A percentile compares a stretch with the other conserved stretches of the same genome.
These are phyloP conservation scores for Heliophila coronopifolia DNA, from an alignment of 441 rosid genomes.

Conservation along the genomic window DNA sequence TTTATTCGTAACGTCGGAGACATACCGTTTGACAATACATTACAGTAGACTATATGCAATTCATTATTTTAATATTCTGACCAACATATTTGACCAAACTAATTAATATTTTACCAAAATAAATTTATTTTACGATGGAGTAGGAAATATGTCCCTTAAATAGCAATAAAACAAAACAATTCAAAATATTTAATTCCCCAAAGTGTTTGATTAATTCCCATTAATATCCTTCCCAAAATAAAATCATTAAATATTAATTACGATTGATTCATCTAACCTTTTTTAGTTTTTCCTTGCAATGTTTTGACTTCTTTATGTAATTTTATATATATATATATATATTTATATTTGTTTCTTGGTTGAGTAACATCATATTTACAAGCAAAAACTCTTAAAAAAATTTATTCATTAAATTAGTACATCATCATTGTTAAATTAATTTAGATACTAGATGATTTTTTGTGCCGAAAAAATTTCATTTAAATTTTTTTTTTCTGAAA, in stretches of 20 bases:
- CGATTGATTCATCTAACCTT: background rate
- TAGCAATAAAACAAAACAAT: background rate
- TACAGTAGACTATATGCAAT: slow-evolving; percentile 1
- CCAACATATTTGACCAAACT: background rate
- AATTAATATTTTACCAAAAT: background rate
- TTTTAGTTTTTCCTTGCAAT: background rate
- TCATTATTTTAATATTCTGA: background rate
- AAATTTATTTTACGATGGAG: background rate
- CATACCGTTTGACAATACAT: too few species aligned
- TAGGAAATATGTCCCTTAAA: background rate
- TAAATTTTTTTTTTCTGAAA: too few species aligned
- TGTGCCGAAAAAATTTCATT: too few species aligned
- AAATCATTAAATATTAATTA: background rate
- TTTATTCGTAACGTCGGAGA: too few species aligned
- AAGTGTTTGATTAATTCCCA: slow-evolving; percentile 2
- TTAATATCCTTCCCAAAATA: slow-evolving; percentile 6
- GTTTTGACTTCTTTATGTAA: slow-evolving; percentile 19
- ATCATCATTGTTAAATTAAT: too few species aligned
- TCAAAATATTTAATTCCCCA: background rate
- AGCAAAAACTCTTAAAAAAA: background rate
- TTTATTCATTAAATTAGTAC: too few species aligned
- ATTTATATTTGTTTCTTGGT: background rate
- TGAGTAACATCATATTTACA: background rate
- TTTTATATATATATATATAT: background rate
- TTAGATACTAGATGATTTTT: too few species aligned